These are phyloP conservation scores for Monosporozyma aerobia DNA, from an alignment of 805 yeast species.

Conservation along the genomic window DNA sequence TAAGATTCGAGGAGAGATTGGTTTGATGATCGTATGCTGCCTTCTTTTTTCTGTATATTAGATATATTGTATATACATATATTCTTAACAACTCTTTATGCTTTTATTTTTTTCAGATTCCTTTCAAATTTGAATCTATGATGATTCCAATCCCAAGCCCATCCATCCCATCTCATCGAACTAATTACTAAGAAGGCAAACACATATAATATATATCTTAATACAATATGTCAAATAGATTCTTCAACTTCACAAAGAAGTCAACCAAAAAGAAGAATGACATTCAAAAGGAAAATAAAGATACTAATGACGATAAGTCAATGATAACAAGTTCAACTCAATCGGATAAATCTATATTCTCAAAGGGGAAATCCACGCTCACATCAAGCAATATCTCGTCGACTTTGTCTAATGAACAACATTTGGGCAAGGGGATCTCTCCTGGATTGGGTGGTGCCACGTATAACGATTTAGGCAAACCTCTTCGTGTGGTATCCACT, in stretches of 20 bases:
- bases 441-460: neutral
- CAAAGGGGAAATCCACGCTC: conserved; percentile 19
- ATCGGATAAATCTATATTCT: conserved; percentile 16
- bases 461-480: conserved; percentile 7
- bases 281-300: neutral
- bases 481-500: conserved; percentile 4
- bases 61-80: neutral
- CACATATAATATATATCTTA: neutral
- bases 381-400: conserved; percentile 13
- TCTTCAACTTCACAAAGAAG: neutral
- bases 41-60: neutral
- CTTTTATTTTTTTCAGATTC: neutral
- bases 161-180: no score
- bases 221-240: neutral
- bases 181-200: neutral
- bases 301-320: neutral
- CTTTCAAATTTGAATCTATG: neutral
- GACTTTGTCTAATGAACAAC: neutral
- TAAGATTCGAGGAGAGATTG: conserved; percentile 85
- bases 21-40: neutral
- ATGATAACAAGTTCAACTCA: neutral
- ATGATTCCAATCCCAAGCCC: no score
- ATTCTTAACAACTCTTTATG: neutral
- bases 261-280: neutral
- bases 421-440: neutral